Evolutionary conservation across 106 monocot genomes (phyloP), one percentile per base, ranked within the genome.

Genomic region (Gastrodia elata): DNA sequence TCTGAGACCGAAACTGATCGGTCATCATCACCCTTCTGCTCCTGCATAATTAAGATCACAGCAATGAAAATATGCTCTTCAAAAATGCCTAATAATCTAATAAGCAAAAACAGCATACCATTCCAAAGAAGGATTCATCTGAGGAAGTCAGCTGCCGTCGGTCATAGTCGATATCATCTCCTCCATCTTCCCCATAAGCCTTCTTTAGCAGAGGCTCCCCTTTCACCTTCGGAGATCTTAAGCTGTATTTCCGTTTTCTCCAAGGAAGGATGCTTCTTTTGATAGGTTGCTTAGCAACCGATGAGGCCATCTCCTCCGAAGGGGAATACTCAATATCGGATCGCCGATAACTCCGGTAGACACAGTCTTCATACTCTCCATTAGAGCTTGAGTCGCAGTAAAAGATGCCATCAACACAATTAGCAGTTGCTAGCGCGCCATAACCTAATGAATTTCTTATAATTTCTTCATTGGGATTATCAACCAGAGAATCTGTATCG

Each of bases 401-500:
- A 40, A 72, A 4, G 10, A 14, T 27, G 14, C 71, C 71, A 72
- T 33, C 52, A 34, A 44, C 49, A 59, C 73, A 80, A 68, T 92
- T 92, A 25, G 86, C 82, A 77, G 83, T 84, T 56, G 83, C 77
- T 43, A 87, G 72, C 39, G 91, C 58, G 34, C 84, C 96, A 78
- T 96, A 96, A 75, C 87, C 90, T 75, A 92, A 90, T 30, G 96
- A 96, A 73, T 92, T 96, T 44, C 92, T 78, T 34, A 90, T 80
- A 22, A 67, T 0, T 38, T 80, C 88, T 48, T 85, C 88, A 15
- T 82, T 80, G 26, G 64, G 39, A 59, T 85, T 77, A 68, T 81
- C 83, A 75, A 88, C 85, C 14, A 77, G 44, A 14, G 85, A 94
- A 56, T 91, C 91, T 0, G 82, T 82, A 76, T 89, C 89, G 68